Evolutionary conservation across 495 filamentous ascomycete species (phyloP).

Genomic region (Antarctomyces pellizariae): DNA sequence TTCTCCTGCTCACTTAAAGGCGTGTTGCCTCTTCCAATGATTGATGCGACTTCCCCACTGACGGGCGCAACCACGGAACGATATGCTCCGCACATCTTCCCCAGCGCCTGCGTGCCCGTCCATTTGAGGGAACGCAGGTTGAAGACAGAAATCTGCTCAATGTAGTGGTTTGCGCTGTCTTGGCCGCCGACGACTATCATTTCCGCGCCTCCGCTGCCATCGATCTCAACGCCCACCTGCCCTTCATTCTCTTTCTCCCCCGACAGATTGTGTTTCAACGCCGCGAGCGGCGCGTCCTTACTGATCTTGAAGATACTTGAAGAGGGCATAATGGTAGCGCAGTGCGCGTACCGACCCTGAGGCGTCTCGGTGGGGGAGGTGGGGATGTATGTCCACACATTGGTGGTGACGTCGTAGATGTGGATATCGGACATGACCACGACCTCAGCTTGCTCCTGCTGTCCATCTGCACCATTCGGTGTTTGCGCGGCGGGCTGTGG

Average conservation of each 20-base stretch:
- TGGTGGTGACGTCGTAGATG: constrained; percentile 74
- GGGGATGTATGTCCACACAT: constrained; percentile 65
- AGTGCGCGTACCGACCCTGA: constrained; percentile 90
- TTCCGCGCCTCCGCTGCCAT: constrained; percentile 81
- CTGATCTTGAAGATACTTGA: constrained; percentile 71
- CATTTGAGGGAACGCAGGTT: constrained; percentile 91
- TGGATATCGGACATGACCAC: constrained; percentile 97
- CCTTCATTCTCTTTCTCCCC: constrained; percentile 62
- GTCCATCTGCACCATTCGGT: constrained; percentile 19
- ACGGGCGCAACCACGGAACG: constrained; percentile 82
- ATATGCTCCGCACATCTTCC: constrained; percentile 85
- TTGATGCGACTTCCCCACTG: constrained; percentile 33
- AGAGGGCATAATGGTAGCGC: constrained; percentile 77
- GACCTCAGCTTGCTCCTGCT: constrained; percentile 65
- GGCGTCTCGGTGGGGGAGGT: constrained; percentile 51
- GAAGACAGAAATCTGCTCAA: constrained; percentile 95
- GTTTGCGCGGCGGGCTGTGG: constrained; percentile 32
- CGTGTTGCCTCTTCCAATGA: constrained; percentile 33
- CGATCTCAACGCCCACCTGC: constrained; percentile 60
- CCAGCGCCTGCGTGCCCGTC: constrained; percentile 66
- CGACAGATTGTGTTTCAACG: constrained; percentile 71
- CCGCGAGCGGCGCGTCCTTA: constrained; percentile 55
- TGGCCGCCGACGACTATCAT: constrained; percentile 96
- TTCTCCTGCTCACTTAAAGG: constrained; percentile 9
- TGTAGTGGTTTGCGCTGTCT: constrained; percentile 93